These are phyloP conservation scores for Zea luxurians DNA, from an alignment of 176 grass and related monocot species.

Conservation along the genomic window DNA sequence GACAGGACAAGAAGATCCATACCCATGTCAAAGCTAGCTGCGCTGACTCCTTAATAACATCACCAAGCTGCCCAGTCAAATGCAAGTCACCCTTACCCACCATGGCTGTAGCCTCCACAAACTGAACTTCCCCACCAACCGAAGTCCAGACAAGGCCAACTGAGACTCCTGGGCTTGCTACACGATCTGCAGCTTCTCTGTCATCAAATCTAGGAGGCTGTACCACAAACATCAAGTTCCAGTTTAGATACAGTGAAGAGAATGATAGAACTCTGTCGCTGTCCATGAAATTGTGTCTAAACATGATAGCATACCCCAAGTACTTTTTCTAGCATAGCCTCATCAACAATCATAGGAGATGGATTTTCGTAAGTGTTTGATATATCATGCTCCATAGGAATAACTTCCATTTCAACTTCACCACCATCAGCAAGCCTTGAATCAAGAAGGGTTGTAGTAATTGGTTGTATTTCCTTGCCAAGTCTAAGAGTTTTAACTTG, in stretches of 20 bases:
- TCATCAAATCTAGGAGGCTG: conserved; percentile 97
- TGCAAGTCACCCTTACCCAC: conserved; percentile 98
- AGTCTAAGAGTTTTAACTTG: conserved; percentile 60
- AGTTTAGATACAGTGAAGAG: conserved; percentile 20
- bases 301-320: conserved; percentile 73
- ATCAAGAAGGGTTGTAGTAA: conserved; percentile 73
- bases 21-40: conserved; percentile 99
- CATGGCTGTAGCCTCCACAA: conserved; percentile 91
- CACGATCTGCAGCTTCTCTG: conserved; percentile 79
- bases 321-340: conserved; percentile 94
- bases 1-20: conserved; percentile 35
- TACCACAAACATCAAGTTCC: conserved; percentile 32
- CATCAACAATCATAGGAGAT: conserved; percentile 68
- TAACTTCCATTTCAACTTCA: conserved; percentile 99
- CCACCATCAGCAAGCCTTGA: conserved; percentile 68
- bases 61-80: conserved; percentile 95
- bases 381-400: conserved; percentile 94
- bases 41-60: conserved; percentile 99
- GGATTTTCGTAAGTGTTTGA: conserved; percentile 66
- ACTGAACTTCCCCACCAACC: conserved; percentile 92
- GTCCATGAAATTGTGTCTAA: conserved; percentile 10
- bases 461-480: conserved; percentile 68
- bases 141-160: conserved; percentile 96
- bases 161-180: conserved; percentile 79
- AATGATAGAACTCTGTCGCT: conserved; percentile 4